Conservation (phyloP, 495 filamentous ascomycete genomes). For the Aspergillus avenaceus region DNA sequence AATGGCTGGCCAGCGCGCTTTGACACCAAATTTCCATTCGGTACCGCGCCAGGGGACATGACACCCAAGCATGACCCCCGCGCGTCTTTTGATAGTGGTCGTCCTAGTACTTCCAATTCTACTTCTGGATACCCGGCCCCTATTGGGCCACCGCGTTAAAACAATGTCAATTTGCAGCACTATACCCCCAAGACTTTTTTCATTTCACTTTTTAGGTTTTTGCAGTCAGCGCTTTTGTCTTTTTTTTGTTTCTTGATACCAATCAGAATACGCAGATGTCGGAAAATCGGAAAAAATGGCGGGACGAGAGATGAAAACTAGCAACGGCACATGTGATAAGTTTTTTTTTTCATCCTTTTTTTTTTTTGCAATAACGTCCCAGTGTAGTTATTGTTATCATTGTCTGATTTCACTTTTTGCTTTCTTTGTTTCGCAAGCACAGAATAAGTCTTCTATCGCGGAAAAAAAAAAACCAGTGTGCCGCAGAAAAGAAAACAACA, state of each 20-base stretch:
- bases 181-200: slow-evolving; percentile 57
- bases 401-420: no score
- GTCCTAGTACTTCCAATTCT: slow-evolving; percentile 90
- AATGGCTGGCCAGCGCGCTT: slow-evolving; percentile 62
- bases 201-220: slow-evolving; percentile 20
- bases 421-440: no score
- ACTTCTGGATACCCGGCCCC: slow-evolving; percentile 91
- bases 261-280: not conserved
- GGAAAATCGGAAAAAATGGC: not conserved
- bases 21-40: slow-evolving; percentile 62
- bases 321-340: not conserved
- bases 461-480: no score
- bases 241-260: slow-evolving; percentile 18
- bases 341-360: slow-evolving; percentile 25
- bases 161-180: slow-evolving; percentile 57
- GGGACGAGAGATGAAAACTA: not conserved
- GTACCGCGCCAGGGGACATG: slow-evolving; percentile 69
- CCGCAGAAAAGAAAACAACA: no score
- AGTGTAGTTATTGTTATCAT: no score
- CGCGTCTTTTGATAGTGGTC: slow-evolving; percentile 83
- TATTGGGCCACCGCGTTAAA: slow-evolving; percentile 80
- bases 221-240: slow-evolving; percentile 21
- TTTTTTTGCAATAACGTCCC: slow-evolving; percentile 21
- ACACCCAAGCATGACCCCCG: slow-evolving; percentile 78
- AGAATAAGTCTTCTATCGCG: no score